Evolutionary conservation across 192 early-diverging fungal genomes (phyloP), one percentile per base, ranked within the genome.

Genomic region (Coemansia sp.): DNA sequence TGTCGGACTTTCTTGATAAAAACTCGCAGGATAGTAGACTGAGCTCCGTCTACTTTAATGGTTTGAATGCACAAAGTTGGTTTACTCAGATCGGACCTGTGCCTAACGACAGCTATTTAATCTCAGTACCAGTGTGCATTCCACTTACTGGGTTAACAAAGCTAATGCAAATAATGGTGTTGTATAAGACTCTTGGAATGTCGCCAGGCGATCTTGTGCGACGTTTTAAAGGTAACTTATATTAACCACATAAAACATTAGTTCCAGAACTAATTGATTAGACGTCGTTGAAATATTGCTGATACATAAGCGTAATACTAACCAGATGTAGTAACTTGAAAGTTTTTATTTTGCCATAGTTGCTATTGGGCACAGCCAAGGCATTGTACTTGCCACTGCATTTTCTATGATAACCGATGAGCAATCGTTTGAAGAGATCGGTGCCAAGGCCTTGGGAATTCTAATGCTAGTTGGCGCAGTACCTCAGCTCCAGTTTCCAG

Each of bases 91-190:
- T 12, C 25, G 8, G 14, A 1, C 2, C 53, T 25, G 22, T 16
- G 26, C 53, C 53, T 30, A 10, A 28, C 1, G 4, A 19, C 22
- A 30, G 30, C 14, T 54, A 54, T n/a, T 16, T 54, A 26, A 2
- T 54, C 26, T 27, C 53, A 9, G 5, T 56, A 0, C 63, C 65
- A 10, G 63, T 76, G 21, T 30, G 83, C 60, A 72, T 92, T 16
- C 90, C 93, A 16, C 78, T 95, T 57, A 92, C 94, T 50, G 95
- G 93, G 30, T 69, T 97, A 31, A 89, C 90, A 9, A 93, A 97
- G 80, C 81, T 97, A 28, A 84, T 92, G 68, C 88, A 94, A 10
- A 71, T 92, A 48, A 85, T 88, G 54, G 87, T 83, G 57, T 83
- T 84, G 82, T 86, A 82, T 70, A 75, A 80, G 62, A 85, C 89